A percentile compares a stretch with the other conserved stretches of the same genome.
Conservation (phyloP, 2,329 filamentous ascomycete genomes). For the Colletotrichum australisinense region DNA sequence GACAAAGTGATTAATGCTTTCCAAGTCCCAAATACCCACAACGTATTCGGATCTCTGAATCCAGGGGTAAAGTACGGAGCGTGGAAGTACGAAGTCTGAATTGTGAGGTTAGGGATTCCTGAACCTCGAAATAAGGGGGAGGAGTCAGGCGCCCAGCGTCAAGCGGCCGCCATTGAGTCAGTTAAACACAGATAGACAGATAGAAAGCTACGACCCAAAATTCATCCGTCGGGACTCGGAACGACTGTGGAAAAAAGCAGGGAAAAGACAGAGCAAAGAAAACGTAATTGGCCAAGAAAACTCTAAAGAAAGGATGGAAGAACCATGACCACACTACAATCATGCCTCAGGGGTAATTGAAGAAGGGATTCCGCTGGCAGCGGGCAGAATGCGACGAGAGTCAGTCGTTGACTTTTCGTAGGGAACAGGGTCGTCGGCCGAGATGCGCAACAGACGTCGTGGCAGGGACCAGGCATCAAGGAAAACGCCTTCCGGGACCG, state of each 20-base stretch:
- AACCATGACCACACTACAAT: not conserved
- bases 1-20: too few relatives aligned
- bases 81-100: too few relatives aligned
- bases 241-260: too few relatives aligned
- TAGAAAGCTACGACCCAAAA: too few relatives aligned
- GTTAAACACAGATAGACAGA: not conserved
- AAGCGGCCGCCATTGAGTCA: not conserved
- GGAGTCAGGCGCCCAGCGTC: not conserved
- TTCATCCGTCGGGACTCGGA: too few relatives aligned
- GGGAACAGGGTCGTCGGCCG: not conserved
- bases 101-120: too few relatives aligned
- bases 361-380: not conserved
- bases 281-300: not conserved
- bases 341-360: not conserved
- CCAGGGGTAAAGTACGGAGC: not conserved
- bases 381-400: not conserved
- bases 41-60: not conserved
- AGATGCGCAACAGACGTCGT: not conserved
- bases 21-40: not conserved
- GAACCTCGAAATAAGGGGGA: too few relatives aligned
- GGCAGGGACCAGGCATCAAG: conserved; percentile 5
- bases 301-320: not conserved
- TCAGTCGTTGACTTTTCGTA: conserved; percentile 16
- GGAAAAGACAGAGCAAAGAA: too few relatives aligned
- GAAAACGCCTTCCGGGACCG: not conserved